Conservation (phyloP, 177 flowering plant genomes). For the Telopea speciosissima region DNA sequence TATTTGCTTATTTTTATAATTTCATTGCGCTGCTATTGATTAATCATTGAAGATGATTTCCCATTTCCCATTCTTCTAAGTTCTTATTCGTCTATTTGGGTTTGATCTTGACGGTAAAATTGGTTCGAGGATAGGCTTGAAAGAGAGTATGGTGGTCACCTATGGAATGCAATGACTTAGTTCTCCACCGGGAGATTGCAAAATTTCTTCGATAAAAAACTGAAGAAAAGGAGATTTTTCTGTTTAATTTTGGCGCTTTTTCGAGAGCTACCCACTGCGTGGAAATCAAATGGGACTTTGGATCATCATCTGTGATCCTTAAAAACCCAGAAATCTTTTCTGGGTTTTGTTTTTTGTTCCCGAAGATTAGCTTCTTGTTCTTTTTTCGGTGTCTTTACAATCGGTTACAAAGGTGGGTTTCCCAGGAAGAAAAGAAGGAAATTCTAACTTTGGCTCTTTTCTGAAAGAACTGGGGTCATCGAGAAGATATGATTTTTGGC, state of each 20-base stretch:
- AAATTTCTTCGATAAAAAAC: conserved; percentile 3
- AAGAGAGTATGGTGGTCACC: conserved; percentile 15
- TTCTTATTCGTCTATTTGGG: not conserved
- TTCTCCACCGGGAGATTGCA: not conserved
- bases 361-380: too few species aligned
- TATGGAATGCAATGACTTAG: conserved; percentile 6
- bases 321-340: conserved; percentile 8
- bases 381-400: too few species aligned
- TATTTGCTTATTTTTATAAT: not conserved
- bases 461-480: not conserved
- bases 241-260: conserved; percentile 5
- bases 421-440: not conserved
- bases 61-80: not conserved
- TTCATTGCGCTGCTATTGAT: not conserved
- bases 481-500: conserved; percentile 4
- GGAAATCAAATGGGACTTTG: conserved; percentile 5
- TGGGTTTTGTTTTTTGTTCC: not conserved
- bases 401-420: not conserved
- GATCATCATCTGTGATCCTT: conserved; percentile 7
- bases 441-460: not conserved
- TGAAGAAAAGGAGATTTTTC: conserved; percentile 1
- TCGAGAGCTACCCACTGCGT: conserved; percentile 5
- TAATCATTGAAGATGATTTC: not conserved
- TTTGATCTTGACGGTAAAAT: conserved; percentile 8
- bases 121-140: not conserved